Conservation (phyloP, 345 rosid genomes). For the Atalantia buxifolia region DNA sequence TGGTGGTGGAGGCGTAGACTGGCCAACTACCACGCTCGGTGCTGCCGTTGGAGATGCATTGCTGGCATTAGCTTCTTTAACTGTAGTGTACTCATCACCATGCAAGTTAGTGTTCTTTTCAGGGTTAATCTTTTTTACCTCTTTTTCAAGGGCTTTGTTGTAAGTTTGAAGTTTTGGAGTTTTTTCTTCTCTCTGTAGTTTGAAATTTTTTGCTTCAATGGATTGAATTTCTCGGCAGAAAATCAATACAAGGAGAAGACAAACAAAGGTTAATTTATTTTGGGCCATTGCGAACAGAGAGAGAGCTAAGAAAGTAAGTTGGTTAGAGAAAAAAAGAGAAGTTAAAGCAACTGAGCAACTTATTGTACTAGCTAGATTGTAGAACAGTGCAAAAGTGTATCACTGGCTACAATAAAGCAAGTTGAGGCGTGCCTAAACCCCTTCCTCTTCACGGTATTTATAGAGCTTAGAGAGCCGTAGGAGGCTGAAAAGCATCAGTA, state of each 20-base stretch:
- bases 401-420: neutral
- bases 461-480: neutral
- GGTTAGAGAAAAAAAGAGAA: neutral
- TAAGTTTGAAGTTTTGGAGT: neutral
- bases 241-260: constrained; percentile 28
- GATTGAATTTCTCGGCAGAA: constrained; percentile 26
- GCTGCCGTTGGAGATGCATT: constrained; percentile 20
- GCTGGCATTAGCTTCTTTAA: neutral
- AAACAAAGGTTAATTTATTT: constrained; percentile 25
- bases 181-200: neutral
- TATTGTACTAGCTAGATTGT: neutral
- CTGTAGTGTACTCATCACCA: neutral
- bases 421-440: neutral
- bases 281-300: constrained; percentile 32
- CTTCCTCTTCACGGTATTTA: constrained; percentile 3
- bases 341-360: neutral
- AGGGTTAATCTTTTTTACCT: neutral
- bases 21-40: neutral
- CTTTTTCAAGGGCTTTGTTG: constrained; percentile 4
- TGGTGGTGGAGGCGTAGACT: constrained; percentile 18
- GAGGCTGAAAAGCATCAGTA: neutral
- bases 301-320: neutral
- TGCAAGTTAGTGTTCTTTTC: neutral
- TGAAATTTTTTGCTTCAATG: constrained; percentile 40
- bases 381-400: neutral